A percentile compares a stretch with the other conserved stretches of the same genome.
Evolutionary conservation across 805 yeast species (phyloP).

Genomic region (Priceomyces medius): DNA sequence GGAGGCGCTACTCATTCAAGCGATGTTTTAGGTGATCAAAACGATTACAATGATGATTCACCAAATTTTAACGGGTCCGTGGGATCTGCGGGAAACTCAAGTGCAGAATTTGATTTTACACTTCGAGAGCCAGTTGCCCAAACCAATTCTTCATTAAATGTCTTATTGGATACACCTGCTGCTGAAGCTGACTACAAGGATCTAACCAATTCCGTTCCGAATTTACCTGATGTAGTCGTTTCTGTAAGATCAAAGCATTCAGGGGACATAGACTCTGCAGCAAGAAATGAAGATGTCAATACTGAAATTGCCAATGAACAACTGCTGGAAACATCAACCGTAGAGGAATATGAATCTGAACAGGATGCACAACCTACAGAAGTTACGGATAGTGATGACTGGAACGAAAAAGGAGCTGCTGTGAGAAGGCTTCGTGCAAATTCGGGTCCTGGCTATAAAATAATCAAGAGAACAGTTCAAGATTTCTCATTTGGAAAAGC

Average conservation of each 20-base stretch:
- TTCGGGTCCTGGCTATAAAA: constrained; percentile 17
- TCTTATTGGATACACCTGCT: constrained; percentile 30
- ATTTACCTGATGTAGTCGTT: not conserved
- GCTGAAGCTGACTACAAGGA: constrained; percentile 20
- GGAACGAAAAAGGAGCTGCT: constrained; percentile 40
- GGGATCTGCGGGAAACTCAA: constrained; percentile 13
- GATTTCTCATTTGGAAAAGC: constrained; percentile 43
- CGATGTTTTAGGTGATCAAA: constrained; percentile 10
- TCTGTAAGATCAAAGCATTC: not conserved
- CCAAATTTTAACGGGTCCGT: not conserved
- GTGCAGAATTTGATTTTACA: constrained; percentile 33
- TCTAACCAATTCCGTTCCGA: constrained; percentile 14
- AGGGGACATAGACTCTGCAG: not conserved
- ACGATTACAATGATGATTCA: not conserved
- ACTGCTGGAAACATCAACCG: not conserved
- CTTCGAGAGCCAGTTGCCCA: constrained; percentile 20
- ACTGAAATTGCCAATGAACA: not conserved
- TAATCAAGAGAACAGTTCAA: constrained; percentile 36
- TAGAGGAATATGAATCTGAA: not conserved
- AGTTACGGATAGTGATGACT: constrained; percentile 18
- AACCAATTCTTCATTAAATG: constrained; percentile 35
- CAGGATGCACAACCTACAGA: not conserved
- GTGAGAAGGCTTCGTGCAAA: constrained; percentile 17
- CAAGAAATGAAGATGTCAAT: not conserved
- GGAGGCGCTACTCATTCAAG: not conserved